Evolutionary conservation across 805 yeast genomes (phyloP).

Genomic region (Metschnikowia amazonensis): DNA sequence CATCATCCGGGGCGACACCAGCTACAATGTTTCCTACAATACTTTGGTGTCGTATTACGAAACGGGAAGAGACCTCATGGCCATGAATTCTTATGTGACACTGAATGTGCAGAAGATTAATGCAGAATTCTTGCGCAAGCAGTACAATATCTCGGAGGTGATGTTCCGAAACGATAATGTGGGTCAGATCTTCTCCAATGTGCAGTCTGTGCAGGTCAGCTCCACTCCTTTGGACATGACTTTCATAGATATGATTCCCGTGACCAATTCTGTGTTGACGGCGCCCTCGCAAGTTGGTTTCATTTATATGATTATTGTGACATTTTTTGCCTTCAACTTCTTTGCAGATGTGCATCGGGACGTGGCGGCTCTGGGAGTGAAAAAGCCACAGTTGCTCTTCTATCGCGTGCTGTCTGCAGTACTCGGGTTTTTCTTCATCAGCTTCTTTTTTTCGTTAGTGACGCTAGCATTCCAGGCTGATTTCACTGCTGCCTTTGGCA

Average conservation of each 20-base stretch:
- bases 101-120: constrained; percentile 42
- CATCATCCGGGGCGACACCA: constrained; percentile 31
- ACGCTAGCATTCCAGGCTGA: constrained; percentile 67
- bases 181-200: constrained; percentile 13
- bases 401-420: constrained; percentile 53
- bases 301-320: constrained; percentile 64
- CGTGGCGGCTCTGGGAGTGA: constrained; percentile 43
- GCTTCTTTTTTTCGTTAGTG: constrained; percentile 56
- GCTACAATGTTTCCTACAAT: constrained; percentile 26
- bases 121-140: constrained; percentile 24
- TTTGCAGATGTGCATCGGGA: constrained; percentile 50
- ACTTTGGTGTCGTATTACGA: constrained; percentile 48
- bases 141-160: constrained; percentile 20
- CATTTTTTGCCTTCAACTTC: constrained; percentile 69
- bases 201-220: constrained; percentile 18
- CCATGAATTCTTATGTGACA: constrained; percentile 39
- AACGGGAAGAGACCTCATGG: constrained; percentile 59
- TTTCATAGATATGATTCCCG: constrained; percentile 48
- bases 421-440: constrained; percentile 51
- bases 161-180: constrained; percentile 15
- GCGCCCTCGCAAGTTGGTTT: constrained; percentile 77
- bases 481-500: constrained; percentile 56
- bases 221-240: constrained; percentile 34
- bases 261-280: constrained; percentile 43
- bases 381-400: constrained; percentile 42